These are phyloP conservation scores for Solanum pimpinellifolium DNA, from an alignment of 257 asterid genomes.

Conservation along the genomic window DNA sequence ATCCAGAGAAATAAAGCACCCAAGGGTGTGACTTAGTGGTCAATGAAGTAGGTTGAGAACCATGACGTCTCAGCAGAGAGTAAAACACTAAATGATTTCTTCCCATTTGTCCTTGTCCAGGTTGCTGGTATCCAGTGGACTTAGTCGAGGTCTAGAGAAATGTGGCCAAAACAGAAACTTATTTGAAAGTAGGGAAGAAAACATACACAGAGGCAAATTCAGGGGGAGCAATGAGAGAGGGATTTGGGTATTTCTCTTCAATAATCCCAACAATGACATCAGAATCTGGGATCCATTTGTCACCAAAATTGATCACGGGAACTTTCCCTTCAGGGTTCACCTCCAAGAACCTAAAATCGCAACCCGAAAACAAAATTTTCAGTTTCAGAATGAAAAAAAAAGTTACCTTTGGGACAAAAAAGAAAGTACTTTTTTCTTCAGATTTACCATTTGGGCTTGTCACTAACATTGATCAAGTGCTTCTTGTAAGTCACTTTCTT, in stretches of 20 bases:
- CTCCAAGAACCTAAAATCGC: slow-evolving; percentile 48
- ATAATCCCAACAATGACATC: slow-evolving; percentile 64
- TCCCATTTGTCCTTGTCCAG: neutral
- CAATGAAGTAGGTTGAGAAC: neutral
- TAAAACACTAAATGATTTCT: neutral
- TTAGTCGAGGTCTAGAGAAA: neutral
- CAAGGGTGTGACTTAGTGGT: neutral
- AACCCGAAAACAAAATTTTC: neutral
- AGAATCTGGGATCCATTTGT: slow-evolving; percentile 67
- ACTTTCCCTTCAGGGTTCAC: slow-evolving; percentile 74
- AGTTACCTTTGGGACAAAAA: neutral
- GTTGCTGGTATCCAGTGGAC: neutral
- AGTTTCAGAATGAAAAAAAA: neutral
- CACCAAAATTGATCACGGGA: slow-evolving; percentile 63
- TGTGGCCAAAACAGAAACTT: neutral
- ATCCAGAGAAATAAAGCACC: neutral
- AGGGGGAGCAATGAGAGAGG: slow-evolving; percentile 51
- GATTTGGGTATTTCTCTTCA: slow-evolving; percentile 69
- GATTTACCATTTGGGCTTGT: slow-evolving; percentile 63
- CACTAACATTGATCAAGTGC: slow-evolving; percentile 34
- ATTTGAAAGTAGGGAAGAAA: neutral
- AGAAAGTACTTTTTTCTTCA: neutral
- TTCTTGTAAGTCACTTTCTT: slow-evolving; percentile 53
- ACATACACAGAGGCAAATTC: slow-evolving; percentile 58
- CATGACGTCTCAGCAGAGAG: neutral